Base-by-base conservation (phyloP, 1,139 yeast species). In the Lodderomyces orthopsilosis region DNA sequence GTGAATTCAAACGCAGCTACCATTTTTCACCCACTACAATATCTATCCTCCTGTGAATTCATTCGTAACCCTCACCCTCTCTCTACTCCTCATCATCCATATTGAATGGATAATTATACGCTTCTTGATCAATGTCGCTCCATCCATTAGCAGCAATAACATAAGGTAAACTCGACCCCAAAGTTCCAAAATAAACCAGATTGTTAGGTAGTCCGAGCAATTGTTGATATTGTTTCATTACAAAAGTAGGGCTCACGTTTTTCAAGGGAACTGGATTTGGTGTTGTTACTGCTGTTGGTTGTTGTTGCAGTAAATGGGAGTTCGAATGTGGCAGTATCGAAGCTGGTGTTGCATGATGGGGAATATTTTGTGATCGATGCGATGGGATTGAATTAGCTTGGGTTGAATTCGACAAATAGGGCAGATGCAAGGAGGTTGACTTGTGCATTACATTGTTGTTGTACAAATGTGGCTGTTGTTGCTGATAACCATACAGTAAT, bases 171-270 rank as follows among this genome's bases (percentile, higher is more conserved):
- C 71, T 64, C 40, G 68, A 62, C 1, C 74, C 75, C 35, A 70
- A 55, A 26, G 62, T 55, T 1, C 77, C 77, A 50, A 70, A 71
- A 50, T 66, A 62, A 35, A 62, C 51, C 15, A 67, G 57, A 45
- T 66, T 68, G 50, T 63, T 71, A 8, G 77, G 76, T 37, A 71
- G 59, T 4, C 77, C 76, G 33, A 71, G 57, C 41, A 70, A 53
- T 30, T 60, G 54, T 48, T 70, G 75, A 53, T 69, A 70, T 48
- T 71, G 76, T 48, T 70, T 70, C 38, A 68, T 65, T 6, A 71
- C 75, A 55, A 70, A 71, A 5, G 76, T 71, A 8, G 77, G 77
- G 28, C 70, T 64, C 10, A 71, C 70, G 44, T 71, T 71, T 46
- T 68, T 69, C 15, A 57, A 51, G 21, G 49, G 47, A 3, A 46